phyloP scores from a whole-genome alignment of 192 early-diverging fungal species.

The Podila epigama region DNA sequence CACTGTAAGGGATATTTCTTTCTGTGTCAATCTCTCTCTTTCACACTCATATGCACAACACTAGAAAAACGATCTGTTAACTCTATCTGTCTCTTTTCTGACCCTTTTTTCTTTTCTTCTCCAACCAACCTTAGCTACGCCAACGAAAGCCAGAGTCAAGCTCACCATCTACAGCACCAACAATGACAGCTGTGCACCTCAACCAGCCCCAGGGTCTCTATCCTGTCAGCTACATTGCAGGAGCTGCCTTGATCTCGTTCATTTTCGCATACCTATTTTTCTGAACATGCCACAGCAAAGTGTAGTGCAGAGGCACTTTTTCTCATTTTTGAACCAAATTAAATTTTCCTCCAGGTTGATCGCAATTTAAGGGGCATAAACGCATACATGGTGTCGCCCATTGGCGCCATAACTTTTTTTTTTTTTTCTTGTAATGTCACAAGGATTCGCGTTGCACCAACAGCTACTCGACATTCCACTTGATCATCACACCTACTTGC shows the following conservation, averaged over 20 bases:
- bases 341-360: no score
- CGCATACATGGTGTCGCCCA: no score
- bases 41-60: background rate
- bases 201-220: constrained; percentile 22
- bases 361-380: no score
- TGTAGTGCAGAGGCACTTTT: no score
- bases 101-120: background rate
- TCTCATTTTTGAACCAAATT: no score
- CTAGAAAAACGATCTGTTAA: background rate
- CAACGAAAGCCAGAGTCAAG: constrained; percentile 27
- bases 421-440: no score
- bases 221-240: constrained; percentile 29
- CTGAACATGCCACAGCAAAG: constrained; percentile 3
- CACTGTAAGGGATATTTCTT: constrained; percentile 20
- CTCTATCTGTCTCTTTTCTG: background rate
- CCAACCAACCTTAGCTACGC: constrained; percentile 21
- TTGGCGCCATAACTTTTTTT: no score
- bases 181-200: constrained; percentile 13
- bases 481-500: background rate
- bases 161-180: constrained; percentile 17
- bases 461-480: no score
- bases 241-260: constrained; percentile 29
- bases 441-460: no score
- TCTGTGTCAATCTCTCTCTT: background rate
- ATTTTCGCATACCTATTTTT: constrained; percentile 40